Conservation (phyloP, 305 asterid genomes). For the Fraxinus latifolia region DNA sequence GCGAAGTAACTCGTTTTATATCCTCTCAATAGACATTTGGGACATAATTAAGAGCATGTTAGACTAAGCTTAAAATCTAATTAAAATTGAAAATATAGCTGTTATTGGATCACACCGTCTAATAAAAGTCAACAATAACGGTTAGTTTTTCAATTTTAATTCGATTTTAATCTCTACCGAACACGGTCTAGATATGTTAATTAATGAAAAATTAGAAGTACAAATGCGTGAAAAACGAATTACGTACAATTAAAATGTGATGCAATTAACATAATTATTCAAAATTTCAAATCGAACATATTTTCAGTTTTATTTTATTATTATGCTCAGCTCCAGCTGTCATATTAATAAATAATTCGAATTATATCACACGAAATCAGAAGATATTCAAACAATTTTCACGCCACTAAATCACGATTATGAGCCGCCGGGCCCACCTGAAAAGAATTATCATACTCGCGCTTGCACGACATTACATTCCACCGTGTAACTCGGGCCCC, state of each 20-base stretch:
- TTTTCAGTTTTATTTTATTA: no score
- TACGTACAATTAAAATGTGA: background rate
- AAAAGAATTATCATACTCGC: background rate
- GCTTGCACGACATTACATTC: conserved; percentile 17
- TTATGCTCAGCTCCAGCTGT: background rate
- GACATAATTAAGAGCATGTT: background rate
- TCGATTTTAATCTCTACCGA: no score
- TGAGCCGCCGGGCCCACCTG: background rate
- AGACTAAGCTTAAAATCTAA: no score
- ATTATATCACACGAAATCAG: background rate
- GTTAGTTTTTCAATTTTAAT: no score
- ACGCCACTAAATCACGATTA: background rate
- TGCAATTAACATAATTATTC: background rate
- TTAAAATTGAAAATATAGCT: no score
- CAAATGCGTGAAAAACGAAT: background rate
- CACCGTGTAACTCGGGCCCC: conserved; percentile 26
- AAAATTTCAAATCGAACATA: background rate
- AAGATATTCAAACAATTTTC: background rate
- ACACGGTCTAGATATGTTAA: no score
- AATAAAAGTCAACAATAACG: no score
- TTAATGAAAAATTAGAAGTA: background rate
- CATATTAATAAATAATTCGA: background rate
- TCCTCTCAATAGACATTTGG: background rate
- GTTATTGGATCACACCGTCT: no score
- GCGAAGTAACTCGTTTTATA: background rate